Evolutionary conservation across 2,329 filamentous ascomycete species (phyloP).

Genomic region (Alternaria brassicae): DNA sequence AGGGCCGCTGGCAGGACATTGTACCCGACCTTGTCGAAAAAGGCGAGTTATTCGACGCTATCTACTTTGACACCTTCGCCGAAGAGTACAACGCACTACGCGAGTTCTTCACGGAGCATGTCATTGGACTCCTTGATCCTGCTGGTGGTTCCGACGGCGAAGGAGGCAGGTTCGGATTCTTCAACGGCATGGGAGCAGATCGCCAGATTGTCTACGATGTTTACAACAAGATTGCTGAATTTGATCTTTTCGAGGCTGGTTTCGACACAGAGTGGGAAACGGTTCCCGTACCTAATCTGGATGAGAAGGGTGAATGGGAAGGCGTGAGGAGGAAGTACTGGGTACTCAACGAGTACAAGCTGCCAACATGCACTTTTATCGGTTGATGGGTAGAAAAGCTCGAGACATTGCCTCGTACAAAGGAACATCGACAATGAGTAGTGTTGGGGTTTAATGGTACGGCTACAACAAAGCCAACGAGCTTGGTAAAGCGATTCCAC

Average conservation of each 20-base stretch:
- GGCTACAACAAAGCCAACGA: background rate
- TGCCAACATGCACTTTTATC: slow-evolving; percentile 78
- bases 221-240: slow-evolving; percentile 86
- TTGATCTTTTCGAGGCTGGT: slow-evolving; percentile 87
- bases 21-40: slow-evolving; percentile 55
- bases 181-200: slow-evolving; percentile 85
- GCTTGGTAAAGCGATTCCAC: background rate
- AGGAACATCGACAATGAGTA: background rate
- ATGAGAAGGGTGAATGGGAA: slow-evolving; percentile 79
- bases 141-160: slow-evolving; percentile 50
- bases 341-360: slow-evolving; percentile 78
- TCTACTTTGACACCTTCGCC: slow-evolving; percentile 98
- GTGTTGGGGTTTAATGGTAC: background rate
- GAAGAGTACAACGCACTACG: slow-evolving; percentile 89
- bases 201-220: slow-evolving; percentile 94
- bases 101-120: slow-evolving; percentile 85
- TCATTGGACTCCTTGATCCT: slow-evolving; percentile 77
- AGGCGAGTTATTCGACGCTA: slow-evolving; percentile 55
- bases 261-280: slow-evolving; percentile 88
- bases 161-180: slow-evolving; percentile 66
- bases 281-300: slow-evolving; percentile 75
- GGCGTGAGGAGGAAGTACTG: slow-evolving; percentile 90
- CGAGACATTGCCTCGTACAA: background rate
- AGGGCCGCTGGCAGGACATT: slow-evolving; percentile 60
- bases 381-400: slow-evolving; percentile 54